phyloP scores from a whole-genome alignment of 805 yeast species.

The Candida peoriensis region DNA sequence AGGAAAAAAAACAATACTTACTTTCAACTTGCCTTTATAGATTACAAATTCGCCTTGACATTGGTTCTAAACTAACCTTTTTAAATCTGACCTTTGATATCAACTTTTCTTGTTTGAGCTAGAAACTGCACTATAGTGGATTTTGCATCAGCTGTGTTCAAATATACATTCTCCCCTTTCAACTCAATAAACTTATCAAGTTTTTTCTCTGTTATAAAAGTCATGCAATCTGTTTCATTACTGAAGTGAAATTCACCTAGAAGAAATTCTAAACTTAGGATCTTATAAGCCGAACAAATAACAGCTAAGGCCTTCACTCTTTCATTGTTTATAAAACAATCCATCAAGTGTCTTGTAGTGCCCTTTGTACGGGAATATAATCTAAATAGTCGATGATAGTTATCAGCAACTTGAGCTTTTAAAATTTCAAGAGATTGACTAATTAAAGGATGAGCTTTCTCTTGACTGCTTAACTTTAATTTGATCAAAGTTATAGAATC shows the following conservation, averaged over 20 bases:
- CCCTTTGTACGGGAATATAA: slow-evolving; percentile 35
- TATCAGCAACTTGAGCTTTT: slow-evolving; percentile 30
- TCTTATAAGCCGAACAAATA: slow-evolving; percentile 53
- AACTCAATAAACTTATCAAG: slow-evolving; percentile 30
- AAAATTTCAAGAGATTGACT: slow-evolving; percentile 26
- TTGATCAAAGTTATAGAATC: slow-evolving; percentile 23
- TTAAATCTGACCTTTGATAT: slow-evolving; percentile 83
- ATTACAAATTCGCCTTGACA: too few relatives aligned
- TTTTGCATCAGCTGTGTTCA: slow-evolving; percentile 32
- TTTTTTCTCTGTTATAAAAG: slow-evolving; percentile 38
- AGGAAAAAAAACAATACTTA: too few relatives aligned
- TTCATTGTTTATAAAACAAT: slow-evolving; percentile 52
- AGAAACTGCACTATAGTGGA: slow-evolving; percentile 31
- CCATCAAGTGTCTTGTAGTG: slow-evolving; percentile 41
- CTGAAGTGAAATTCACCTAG: slow-evolving; percentile 36
- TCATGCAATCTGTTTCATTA: slow-evolving; percentile 30
- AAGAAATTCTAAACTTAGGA: slow-evolving; percentile 35
- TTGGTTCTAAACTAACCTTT: too few relatives aligned
- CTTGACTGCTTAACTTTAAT: slow-evolving; percentile 40
- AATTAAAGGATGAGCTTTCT: slow-evolving; percentile 15
- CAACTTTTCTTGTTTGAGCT: slow-evolving; percentile 51
- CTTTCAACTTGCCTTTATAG: too few relatives aligned
- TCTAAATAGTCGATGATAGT: slow-evolving; percentile 51
- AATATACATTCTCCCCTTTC: slow-evolving; percentile 27
- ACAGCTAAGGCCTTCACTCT: slow-evolving; percentile 51